phyloP scores from a whole-genome alignment of 2,329 filamentous ascomycete species.

The Colletotrichum sp. region DNA sequence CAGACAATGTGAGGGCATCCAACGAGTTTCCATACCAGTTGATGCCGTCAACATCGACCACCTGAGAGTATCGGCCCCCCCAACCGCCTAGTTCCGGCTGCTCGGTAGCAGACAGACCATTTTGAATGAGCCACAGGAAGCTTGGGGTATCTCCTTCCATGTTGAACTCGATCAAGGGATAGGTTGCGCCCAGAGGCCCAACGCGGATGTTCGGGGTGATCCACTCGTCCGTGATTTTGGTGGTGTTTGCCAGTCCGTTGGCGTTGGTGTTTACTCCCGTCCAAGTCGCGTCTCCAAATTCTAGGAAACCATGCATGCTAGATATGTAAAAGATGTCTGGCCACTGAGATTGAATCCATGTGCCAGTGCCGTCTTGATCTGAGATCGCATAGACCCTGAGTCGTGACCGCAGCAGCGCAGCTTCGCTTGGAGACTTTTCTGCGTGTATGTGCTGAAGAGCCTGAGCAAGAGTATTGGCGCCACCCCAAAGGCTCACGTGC shows the following conservation, averaged over 20 bases:
- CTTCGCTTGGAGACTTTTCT: constrained; percentile 34
- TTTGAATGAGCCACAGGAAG: constrained; percentile 53
- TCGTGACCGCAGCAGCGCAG: constrained; percentile 40
- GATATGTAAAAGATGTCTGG: constrained; percentile 61
- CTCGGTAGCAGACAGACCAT: constrained; percentile 49
- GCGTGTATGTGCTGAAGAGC: constrained; percentile 38
- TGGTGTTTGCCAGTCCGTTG: constrained; percentile 47
- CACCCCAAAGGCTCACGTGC: constrained; percentile 59
- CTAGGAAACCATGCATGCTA: constrained; percentile 60
- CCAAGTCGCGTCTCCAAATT: constrained; percentile 60
- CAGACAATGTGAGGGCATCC: not conserved
- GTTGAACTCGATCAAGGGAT: constrained; percentile 53
- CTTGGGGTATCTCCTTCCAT: constrained; percentile 58
- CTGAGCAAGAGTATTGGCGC: constrained; percentile 56
- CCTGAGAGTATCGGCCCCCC: constrained; percentile 49
- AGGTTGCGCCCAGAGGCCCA: constrained; percentile 43
- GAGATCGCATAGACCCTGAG: constrained; percentile 61
- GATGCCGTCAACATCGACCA: constrained; percentile 29
- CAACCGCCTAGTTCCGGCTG: constrained; percentile 52
- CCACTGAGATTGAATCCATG: constrained; percentile 58
- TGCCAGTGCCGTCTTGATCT: constrained; percentile 62
- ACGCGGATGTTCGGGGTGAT: constrained; percentile 58
- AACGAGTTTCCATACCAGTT: not conserved
- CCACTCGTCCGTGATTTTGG: constrained; percentile 51
- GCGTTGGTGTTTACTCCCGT: constrained; percentile 51